phyloP scores from a whole-genome alignment of 1,284 basidiomycete genomes.

The Coniophora puteana region DNA sequence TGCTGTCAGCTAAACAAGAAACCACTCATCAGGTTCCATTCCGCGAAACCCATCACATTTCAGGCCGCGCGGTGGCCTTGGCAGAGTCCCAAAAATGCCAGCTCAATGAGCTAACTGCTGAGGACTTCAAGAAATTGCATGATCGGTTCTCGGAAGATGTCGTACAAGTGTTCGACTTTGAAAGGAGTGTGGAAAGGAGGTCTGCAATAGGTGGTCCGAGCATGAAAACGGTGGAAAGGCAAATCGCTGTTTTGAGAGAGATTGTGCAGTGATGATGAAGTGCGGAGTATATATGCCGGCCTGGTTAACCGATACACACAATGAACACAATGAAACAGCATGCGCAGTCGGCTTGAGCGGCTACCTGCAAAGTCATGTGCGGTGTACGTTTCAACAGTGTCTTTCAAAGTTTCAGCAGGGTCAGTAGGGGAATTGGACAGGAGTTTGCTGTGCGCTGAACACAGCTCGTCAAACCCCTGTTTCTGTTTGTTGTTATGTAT shows the following conservation, averaged over 20 bases:
- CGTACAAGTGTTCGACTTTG: slow-evolving; percentile 84
- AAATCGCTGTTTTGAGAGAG: slow-evolving; percentile 73
- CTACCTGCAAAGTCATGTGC: background rate
- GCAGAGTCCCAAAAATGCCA: slow-evolving; percentile 83
- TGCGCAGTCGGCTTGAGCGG: too few species aligned
- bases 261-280: too few species aligned
- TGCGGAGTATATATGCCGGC: too few species aligned
- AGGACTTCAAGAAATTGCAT: slow-evolving; percentile 77
- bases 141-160: slow-evolving; percentile 84
- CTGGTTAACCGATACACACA: too few species aligned
- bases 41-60: slow-evolving; percentile 98
- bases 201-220: slow-evolving; percentile 92
- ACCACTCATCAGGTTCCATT: slow-evolving; percentile 77
- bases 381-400: too few species aligned
- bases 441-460: too few species aligned
- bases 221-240: slow-evolving; percentile 79
- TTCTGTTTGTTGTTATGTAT: too few species aligned
- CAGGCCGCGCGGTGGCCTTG: slow-evolving; percentile 91
- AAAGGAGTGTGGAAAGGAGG: slow-evolving; percentile 92
- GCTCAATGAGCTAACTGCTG: slow-evolving; percentile 76
- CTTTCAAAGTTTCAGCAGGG: too few species aligned
- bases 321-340: too few species aligned
- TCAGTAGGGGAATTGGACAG: too few species aligned
- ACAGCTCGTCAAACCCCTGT: too few species aligned
- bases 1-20: background rate